Evolutionary conservation across 2,329 filamentous ascomycete genomes (phyloP).

Genomic region (Aureobasidium sp.): DNA sequence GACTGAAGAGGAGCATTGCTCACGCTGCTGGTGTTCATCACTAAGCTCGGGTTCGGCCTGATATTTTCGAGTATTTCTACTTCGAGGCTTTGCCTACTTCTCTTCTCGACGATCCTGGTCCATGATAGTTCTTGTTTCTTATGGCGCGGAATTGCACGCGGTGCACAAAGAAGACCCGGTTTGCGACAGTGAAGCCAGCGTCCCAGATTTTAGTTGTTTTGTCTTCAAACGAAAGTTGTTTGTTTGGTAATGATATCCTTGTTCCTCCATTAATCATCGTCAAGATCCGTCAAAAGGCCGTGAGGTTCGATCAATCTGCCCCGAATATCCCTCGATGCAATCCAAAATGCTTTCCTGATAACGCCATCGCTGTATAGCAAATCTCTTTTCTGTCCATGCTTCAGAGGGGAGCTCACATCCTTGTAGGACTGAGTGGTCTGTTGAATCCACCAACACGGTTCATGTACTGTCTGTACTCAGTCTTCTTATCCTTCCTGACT

Average conservation of each 20-base stretch:
- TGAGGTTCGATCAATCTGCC: not conserved
- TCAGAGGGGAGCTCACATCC: slow-evolving; percentile 24
- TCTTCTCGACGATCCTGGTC: not conserved
- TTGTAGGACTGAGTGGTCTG: slow-evolving; percentile 51
- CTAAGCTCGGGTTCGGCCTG: not conserved
- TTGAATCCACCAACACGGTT: slow-evolving; percentile 79
- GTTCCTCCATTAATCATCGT: not conserved
- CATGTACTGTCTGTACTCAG: slow-evolving; percentile 95
- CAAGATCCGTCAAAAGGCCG: not conserved
- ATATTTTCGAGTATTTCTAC: not conserved
- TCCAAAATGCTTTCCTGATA: not conserved
- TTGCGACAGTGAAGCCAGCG: not conserved
- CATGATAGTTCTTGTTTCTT: not conserved
- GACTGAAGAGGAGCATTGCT: slow-evolving; percentile 5
- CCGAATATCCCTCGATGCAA: not conserved
- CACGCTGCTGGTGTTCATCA: not conserved
- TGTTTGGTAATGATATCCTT: not conserved
- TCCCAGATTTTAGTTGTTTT: not conserved
- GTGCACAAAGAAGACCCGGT: not conserved
- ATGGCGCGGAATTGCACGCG: not conserved
- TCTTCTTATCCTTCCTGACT: slow-evolving; percentile 87
- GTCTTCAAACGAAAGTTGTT: not conserved
- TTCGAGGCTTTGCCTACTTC: not conserved
- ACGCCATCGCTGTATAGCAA: slow-evolving; percentile 1
- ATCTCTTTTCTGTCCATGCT: slow-evolving; percentile 31